Base-by-base conservation (phyloP, 176 grass and related monocot species). In the Bonia amplexicaulis region DNA sequence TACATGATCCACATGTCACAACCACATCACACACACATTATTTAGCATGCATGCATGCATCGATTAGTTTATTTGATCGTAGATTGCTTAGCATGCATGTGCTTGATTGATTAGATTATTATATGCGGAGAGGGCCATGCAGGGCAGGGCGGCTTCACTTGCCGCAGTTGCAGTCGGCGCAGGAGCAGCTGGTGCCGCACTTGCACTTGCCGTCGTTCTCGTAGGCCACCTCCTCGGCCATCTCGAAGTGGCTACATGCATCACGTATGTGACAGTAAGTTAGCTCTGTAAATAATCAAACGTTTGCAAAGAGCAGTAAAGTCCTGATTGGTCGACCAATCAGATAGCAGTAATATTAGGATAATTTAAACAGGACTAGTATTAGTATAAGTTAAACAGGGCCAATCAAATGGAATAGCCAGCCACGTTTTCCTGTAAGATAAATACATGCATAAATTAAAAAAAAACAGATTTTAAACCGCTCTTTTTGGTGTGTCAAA, bases 191-290 rank as follows among this genome's bases (percentile, higher is more conserved):
- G 44, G 63, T 40, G 63, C 69, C 64, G 63, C 91, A 93, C 84
- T 87, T 90, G 91, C 91, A 90, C 42, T 84, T 58, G 69, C 85
- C 80, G 63, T 41, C 46, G 82, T 93, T 85, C 42, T 80, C 84
- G 26, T 14, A 14, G 17, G 70, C 65, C 0, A 39, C 52, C 81
- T 42, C 90, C 52, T 71, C 52, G 0, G 33, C 75, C 12, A 73
- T 13, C 87, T 89, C 90, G 10, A 81, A 46, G 87, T 80, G 82
- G 80, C 87, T 85, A 26, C 51, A 87, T 74, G 17, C 16, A 54
- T 20, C 52, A 6, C 57, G 58, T 37, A 67, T 17, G 17, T 57
- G 25, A 52, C n/a, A 13, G 47, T 23, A 63, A 13, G 25, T 27
- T 5, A 14, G 23, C 27, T 29, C 29, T 63, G 10, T 61, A 25